Evolutionary conservation across 2,329 filamentous ascomycete genomes (phyloP), one percentile per base, ranked within the genome.

Genomic region (Lachnellula suecica): DNA sequence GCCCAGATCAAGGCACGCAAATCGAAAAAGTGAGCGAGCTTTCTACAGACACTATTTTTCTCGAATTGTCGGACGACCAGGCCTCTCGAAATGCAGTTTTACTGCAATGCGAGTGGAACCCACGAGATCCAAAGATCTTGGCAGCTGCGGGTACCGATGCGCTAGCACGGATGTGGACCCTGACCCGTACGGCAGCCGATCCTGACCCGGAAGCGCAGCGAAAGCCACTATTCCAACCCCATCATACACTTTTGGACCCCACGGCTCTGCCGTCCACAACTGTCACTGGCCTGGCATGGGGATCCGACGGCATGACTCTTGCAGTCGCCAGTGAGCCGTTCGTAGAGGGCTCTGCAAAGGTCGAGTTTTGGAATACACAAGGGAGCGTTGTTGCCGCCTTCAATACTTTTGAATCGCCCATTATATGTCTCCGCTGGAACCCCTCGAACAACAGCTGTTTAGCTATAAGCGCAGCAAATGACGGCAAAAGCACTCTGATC

Each of bases 71-170:
- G 40, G 66, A 68, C 31, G 63, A 68, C 53, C 64, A 65, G 57
- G 63, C 68, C 58, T 70, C 65, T 60, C 80, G 77, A 64, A 74
- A 75, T 70, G 81, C 83, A 67, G 77, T 84, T 64, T 72, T 86
- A 70, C 76, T 86, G 73, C 82, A 85, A 71, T 85, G 83, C 78
- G 81, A 84, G 76, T 87, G 82, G 81, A 85, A 81, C 75, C 83
- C 83, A 62, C 76, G 69, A 70, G 78, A 86, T 74, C 79, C 83
- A 69, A 81, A 78, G 54, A 74, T 84, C 71, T 76, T 87, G 76
- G 83, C 82, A 70, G 82, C 82, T 76, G 82, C 81, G 74, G 83
- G 83, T 65, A 85, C 82, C 69, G 83, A 86, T 75, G 81, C 83
- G 72, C 81, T 86, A 81, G 83, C 83, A 75, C 82, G 83, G 59